Evolutionary conservation across 192 early-diverging fungal genomes (phyloP), one percentile per base, ranked within the genome.

Genomic region (Podila epigama): DNA sequence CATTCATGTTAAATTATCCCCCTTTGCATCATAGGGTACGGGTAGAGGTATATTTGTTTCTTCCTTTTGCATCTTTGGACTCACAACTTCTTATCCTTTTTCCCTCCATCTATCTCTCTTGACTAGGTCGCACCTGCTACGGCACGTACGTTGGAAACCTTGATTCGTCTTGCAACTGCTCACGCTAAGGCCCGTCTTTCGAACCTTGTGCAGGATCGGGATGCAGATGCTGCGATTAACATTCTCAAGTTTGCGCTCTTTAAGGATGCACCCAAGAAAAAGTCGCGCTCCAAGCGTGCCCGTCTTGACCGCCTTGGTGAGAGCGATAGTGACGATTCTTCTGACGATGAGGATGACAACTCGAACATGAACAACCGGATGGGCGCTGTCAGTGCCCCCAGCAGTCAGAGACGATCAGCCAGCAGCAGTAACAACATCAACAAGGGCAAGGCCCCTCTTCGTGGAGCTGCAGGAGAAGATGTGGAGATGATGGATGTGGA

Each of bases 111-210:
- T 63, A 39, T 56, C 3, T 33, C 54, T 4, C n/a, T n/a, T n/a
- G n/a, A n/a, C n/a, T 66, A 94, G 84, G 97, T 96, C 1, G 87
- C 95, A 34, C 97, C 97, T n/a, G 88, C 98, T 62, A 99, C 97
- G 12, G 91, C 96, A n/a, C 94, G 97, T 88, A 97, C 97, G 18
- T 85, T 99, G 20, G 97, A 99, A 81, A 98, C 97, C 4, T 85
- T 99, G 39, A 97, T 99, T 72, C 94, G 97, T 83, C 81, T 99
- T 60, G 89, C 96, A 1, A 96, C 97, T 6, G 95, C 97, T 15
- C 96, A 99, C 79, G 96, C 97, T 51, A 99, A 99, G 84, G 83
- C 89, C 51, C 88, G 97, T 28, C 82, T 99, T 68, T 93, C 92
- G 58, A 82, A 87, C 34, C 69, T 69, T 6, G 96, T 99, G 6